Evolutionary conservation across 2,329 filamentous ascomycete species (phyloP), one percentile per base, ranked within the genome.

Genomic region (Botrytis cinerea): DNA sequence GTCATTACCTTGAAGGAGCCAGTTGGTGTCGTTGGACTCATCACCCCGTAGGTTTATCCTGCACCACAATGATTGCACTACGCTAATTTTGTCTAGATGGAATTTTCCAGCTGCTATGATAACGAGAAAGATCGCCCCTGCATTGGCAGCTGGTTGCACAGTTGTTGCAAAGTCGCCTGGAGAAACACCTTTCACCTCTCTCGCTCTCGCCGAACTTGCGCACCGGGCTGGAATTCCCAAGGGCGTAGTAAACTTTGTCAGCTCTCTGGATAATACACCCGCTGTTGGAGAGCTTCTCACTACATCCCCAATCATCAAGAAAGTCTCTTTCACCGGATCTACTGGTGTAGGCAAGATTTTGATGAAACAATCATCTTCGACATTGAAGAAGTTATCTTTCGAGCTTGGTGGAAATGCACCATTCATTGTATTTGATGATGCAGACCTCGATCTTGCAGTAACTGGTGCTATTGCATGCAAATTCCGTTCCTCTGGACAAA

Each of bases 361-460:
- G 72, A 97, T 98, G 94, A 92, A 93, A 85, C 95, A 98, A 83
- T 91, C 92, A 18, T 89, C 94, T 0, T 87, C 89, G 59, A 97
- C 94, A 0, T 84, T 94, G 43, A 98, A 98, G 87, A 88, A 90
- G 77, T 81, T 91, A 59, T 96, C 93, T 0, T 92, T 97, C 82
- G 95, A 98, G 82, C 91, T 98, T 1, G 95, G 95, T 72, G 96
- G 95, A 66, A 98, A 98, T 82, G 93, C 95, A 0, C 95, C 95
- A 1, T 97, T 98, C 81, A 98, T 98, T 77, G 94, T 98, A 48
- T 98, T 98, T 80, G 94, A 98, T 80, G 95, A 98, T 80, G 93
- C 95, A 32, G 93, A 98, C 80, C 84, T 98, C 32, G 95, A 98
- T 74, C 84, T 86, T 7, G 96, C 96, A 3, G 94, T 98, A 1